Evolutionary conservation across 305 asterid genomes (phyloP), one percentile per base, ranked within the genome.

Genomic region (Solanum hybrid): DNA sequence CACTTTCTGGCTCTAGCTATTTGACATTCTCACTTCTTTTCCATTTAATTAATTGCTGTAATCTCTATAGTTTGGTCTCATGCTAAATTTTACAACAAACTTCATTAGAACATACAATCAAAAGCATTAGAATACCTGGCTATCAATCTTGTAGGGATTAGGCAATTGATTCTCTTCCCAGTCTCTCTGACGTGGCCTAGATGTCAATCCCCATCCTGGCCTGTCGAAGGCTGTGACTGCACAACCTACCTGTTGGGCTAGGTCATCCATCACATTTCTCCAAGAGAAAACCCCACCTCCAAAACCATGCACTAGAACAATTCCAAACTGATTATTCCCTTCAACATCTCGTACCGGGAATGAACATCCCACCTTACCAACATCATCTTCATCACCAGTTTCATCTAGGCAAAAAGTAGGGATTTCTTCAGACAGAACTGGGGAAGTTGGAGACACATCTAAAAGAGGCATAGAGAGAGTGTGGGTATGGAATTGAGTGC

Each of bases 191-290:
- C 94, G 91, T 88, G 99, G 99, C 93, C 99, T 95, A 84, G 99
- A 96, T 42, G 99, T 96, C 93, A 97, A 91, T 89, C 99, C 99
- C 99, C 99, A 97, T 87, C 99, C 99, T 87, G 99, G 99, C 90
- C 99, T 93, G 91, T 97, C 99, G 92, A 96, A 97, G 90, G 99
- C 98, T 88, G 93, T 95, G 86, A 96, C 98, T 6, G 96, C 90
- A 93, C 98, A 97, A 93, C 98, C 98, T 42, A 91, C 92, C 90
- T 95, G 98, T 71, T 93, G 95, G 56, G 99, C 92, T 88, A 97
- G 91, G 72, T 88, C 92, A 42, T 93, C 94, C 95, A 95, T 95
- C 69, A 97, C 93, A 89, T 95, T 93, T 93, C 99, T 95, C 99
- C 99, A 97, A 11, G 99, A 94, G 90, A 97, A 97, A 88, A 94